Evolutionary conservation across 2,329 filamentous ascomycete species (phyloP).

Genomic region (Penicillium sp.): DNA sequence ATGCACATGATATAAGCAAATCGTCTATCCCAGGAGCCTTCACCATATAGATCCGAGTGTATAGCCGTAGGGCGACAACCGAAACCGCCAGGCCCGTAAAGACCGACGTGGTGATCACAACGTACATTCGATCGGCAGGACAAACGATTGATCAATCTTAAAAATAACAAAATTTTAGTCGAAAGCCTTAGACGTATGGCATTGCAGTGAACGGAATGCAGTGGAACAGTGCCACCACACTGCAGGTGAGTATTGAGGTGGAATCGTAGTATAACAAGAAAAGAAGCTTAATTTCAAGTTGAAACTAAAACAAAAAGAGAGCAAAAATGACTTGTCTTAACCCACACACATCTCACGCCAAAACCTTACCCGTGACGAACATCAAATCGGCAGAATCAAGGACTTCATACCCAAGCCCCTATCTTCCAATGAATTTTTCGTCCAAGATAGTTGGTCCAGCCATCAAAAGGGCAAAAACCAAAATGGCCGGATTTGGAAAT

Average conservation of each 20-base stretch:
- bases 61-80: slow-evolving; percentile 23
- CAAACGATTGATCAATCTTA: background rate
- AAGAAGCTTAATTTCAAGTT: background rate
- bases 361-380: background rate
- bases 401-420: background rate
- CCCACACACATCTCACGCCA: background rate
- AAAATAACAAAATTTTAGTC: background rate
- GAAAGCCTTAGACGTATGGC: background rate
- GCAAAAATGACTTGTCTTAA: background rate
- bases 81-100: slow-evolving; percentile 22
- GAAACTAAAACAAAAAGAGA: background rate
- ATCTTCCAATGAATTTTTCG: background rate
- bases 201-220: background rate
- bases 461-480: background rate
- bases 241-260: background rate
- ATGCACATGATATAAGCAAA: slow-evolving; percentile 20
- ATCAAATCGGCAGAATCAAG: background rate
- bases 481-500: slow-evolving; percentile 8
- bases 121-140: slow-evolving; percentile 19
- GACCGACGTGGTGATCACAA: slow-evolving; percentile 17
- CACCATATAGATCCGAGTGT: slow-evolving; percentile 22
- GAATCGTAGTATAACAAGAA: background rate
- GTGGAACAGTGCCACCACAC: background rate
- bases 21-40: slow-evolving; percentile 29
- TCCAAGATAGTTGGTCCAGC: background rate